These are phyloP conservation scores for Lachancea meyersii DNA, from an alignment of 805 yeast species.

Conservation along the genomic window DNA sequence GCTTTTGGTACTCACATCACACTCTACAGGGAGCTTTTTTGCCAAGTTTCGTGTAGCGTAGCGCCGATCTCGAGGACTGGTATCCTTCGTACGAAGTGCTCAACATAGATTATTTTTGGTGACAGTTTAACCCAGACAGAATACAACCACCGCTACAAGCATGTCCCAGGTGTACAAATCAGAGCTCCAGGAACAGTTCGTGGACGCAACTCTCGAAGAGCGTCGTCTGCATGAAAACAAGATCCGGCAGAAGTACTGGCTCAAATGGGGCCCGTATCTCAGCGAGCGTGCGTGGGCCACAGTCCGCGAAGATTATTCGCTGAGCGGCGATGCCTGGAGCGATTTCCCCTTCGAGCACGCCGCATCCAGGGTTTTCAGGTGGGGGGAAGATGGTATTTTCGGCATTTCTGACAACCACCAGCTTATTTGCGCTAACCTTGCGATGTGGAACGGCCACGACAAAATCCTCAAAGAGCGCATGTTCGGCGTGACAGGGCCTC, in stretches of 20 bases:
- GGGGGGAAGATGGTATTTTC: conserved; percentile 96
- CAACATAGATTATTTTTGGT: too few species aligned
- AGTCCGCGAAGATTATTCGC: conserved; percentile 83
- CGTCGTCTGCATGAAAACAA: conserved; percentile 33
- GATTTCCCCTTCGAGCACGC: conserved; percentile 84
- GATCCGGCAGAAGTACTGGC: conserved; percentile 51
- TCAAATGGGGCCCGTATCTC: conserved; percentile 86
- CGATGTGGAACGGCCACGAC: conserved; percentile 89
- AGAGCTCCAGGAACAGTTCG: conserved; percentile 18
- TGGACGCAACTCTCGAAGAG: conserved; percentile 33
- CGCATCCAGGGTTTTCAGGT: conserved; percentile 70
- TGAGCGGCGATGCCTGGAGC: conserved; percentile 85
- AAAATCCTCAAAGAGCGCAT: conserved; percentile 76
- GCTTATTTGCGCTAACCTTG: conserved; percentile 67
- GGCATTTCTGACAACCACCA: conserved; percentile 86
- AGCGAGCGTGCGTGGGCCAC: conserved; percentile 85
- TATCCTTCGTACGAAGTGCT: too few species aligned
- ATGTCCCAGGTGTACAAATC: conserved; percentile 10
- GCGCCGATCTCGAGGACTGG: too few species aligned
- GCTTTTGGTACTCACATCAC: too few species aligned
- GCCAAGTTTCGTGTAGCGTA: too few species aligned
- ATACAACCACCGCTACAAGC: too few species aligned
- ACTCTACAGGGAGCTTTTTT: too few species aligned
- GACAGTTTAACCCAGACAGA: too few species aligned
- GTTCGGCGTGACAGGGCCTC: conserved; percentile 85